A percentile compares a stretch with the other conserved stretches of the same genome.
These are phyloP conservation scores for Naganishia liquefaciens DNA, from an alignment of 1,284 basidiomycete genomes.

Conservation along the genomic window DNA sequence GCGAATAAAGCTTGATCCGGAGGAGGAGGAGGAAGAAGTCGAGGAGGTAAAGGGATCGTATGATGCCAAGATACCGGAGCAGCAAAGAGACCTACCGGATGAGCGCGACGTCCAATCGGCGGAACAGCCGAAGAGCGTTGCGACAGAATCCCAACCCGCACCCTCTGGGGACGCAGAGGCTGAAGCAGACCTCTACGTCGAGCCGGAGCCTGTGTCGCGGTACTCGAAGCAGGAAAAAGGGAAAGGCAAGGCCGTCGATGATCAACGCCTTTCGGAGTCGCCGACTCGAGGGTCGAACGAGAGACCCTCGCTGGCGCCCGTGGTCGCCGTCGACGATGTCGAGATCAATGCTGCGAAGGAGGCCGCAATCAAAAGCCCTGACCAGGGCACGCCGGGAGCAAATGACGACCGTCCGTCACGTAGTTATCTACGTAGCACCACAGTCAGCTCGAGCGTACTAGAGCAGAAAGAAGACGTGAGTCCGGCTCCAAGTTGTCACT, in stretches of 20 bases:
- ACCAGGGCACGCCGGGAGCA: too few species aligned
- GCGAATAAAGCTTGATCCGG: conserved; percentile 4
- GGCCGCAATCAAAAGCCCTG: background rate
- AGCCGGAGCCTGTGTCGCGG: conserved; percentile 15
- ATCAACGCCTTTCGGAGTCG: background rate
- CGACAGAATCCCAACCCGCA: too few species aligned
- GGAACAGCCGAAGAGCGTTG: too few species aligned
- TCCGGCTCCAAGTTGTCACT: too few species aligned
- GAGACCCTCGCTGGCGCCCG: background rate
- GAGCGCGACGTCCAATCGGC: too few species aligned
- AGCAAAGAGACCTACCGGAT: too few species aligned
- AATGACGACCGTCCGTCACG: background rate
- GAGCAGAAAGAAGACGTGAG: too few species aligned
- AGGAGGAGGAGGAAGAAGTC: background rate
- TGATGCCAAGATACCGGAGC: too few species aligned
- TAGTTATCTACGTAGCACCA: background rate
- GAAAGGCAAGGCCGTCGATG: conserved; percentile 23
- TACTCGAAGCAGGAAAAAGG: conserved; percentile 33
- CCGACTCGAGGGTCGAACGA: background rate
- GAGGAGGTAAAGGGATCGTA: background rate
- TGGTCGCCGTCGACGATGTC: too few species aligned
- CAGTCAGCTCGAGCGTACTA: too few species aligned
- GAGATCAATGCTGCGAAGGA: background rate
- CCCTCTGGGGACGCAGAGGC: too few species aligned
- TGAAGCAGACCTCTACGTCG: background rate